Evolutionary conservation across 164 flowering plant species (phyloP), one percentile per base, ranked within the genome.

Genomic region (Stephania cephalantha): DNA sequence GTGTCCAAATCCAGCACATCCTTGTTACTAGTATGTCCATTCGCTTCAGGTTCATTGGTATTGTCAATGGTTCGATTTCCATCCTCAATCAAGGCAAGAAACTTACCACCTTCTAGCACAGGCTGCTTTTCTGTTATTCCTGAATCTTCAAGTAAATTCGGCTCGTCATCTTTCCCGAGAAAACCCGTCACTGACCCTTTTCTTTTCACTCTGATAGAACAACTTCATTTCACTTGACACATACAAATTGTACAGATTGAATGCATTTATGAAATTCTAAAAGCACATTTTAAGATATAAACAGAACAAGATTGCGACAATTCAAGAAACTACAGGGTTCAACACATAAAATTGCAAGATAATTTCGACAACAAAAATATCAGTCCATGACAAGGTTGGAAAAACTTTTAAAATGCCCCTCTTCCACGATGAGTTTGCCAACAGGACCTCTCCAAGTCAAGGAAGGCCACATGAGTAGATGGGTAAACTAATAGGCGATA

Each of bases 1-100:
- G 61, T 76, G 73, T 81, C 84, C 63, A 76, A 73, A 17, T 18
- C 71, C 58, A 73, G 44, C 52, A 35, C 58, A 66, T 69, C 77
- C 72, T 65, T 80, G 70, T 70, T 65, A 69, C 31, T 72, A 13
- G 79, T 79, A 69, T 52, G 45, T 74, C 79, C 81, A 74, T 74
- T 86, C 12, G 85, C 86, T 74, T 91, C 91, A 7, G 80, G 66
- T 44, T 89, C 90, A 70, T 87, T 85, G 68, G 86, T 81, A 80
- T 85, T 83, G 5, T 90, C 93, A 15, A 83, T 87, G 52, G 79
- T 78, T 78, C 88, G 94, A 66, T 85, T 85, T n/a, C 86, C 87
- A 81, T 87, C 86, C 78, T 87, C 93, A 72, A 86, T 89, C 82
- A 85, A 84, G 0, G 89, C 87, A 42, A 90, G 75, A 81, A 88